Conservation (phyloP, 495 filamentous ascomycete genomes). For the Neurospora sp. region DNA sequence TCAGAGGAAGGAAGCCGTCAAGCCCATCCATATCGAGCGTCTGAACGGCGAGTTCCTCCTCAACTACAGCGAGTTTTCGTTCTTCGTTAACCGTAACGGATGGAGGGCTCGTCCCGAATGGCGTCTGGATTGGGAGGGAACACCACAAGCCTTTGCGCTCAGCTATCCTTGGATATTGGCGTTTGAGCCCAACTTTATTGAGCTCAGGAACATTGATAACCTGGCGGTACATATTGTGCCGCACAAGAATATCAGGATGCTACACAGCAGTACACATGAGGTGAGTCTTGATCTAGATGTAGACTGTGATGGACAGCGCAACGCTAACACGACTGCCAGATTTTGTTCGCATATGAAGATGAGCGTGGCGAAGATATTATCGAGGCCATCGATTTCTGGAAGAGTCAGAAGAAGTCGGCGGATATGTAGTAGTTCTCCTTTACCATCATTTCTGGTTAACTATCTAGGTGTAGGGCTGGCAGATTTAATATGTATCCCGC, state of each 20-base stretch:
- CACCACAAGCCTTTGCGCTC: conserved; percentile 80
- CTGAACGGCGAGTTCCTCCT: conserved; percentile 94
- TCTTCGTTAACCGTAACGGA: conserved; percentile 97
- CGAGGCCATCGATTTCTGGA: conserved; percentile 96
- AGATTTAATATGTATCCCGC: not conserved
- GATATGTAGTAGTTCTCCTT: not conserved
- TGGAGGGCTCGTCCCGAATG: conserved; percentile 95
- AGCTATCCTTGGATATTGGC: conserved; percentile 94
- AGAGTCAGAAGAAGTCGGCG: conserved; percentile 41
- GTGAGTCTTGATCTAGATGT: conserved; percentile 40
- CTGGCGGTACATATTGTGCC: conserved; percentile 90
- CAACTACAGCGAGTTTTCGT: conserved; percentile 96
- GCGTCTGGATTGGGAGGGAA: conserved; percentile 96
- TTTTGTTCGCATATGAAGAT: conserved; percentile 94
- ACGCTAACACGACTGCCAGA: conserved; percentile 42
- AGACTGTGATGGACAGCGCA: not conserved
- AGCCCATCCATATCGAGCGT: conserved; percentile 96
- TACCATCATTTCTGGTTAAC: not conserved
- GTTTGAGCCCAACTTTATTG: conserved; percentile 98
- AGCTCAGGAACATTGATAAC: conserved; percentile 89
- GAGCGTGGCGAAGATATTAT: conserved; percentile 91
- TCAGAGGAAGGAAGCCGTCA: conserved; percentile 79
- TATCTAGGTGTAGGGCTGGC: not conserved
- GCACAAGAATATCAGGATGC: conserved; percentile 90
- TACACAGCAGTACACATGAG: conserved; percentile 93